phyloP scores from a whole-genome alignment of 1,139 yeast species.

The Geotrichum reessii region DNA sequence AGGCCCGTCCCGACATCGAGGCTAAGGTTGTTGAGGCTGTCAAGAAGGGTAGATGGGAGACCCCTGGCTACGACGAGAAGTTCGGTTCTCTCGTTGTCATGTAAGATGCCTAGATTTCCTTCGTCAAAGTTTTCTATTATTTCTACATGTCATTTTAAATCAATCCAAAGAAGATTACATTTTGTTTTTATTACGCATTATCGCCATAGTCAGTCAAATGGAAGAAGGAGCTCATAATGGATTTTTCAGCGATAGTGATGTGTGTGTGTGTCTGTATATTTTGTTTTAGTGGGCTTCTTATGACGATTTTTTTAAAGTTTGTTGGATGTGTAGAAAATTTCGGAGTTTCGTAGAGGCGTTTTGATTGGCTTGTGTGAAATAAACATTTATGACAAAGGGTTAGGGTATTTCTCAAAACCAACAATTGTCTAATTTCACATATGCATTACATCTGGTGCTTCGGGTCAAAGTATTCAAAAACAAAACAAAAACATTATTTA shows the following conservation, averaged over 20 bases:
- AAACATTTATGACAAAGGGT: neutral
- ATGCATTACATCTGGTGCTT: too few species aligned
- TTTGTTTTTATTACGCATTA: neutral
- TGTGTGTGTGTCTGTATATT: neutral
- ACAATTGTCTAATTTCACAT: too few species aligned
- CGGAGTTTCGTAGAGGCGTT: neutral
- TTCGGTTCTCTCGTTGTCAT: slow-evolving; percentile 93
- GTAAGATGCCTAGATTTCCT: slow-evolving; percentile 41
- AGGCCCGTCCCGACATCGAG: slow-evolving; percentile 96
- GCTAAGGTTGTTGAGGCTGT: slow-evolving; percentile 94
- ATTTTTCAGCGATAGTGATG: neutral
- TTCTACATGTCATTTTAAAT: neutral
- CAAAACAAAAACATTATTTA: neutral
- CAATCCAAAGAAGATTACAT: neutral
- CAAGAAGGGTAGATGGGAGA: slow-evolving; percentile 95
- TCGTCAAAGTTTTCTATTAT: neutral
- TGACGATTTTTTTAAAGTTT: neutral
- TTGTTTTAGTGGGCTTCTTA: neutral
- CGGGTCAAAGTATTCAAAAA: neutral
- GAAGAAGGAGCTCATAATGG: neutral
- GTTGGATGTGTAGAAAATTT: neutral
- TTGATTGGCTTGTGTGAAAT: neutral
- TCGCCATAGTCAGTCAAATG: neutral
- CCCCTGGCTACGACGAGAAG: slow-evolving; percentile 97
- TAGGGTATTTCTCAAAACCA: too few species aligned